phyloP scores from a whole-genome alignment of 2,329 filamentous ascomycete species.

The Aspergillus fischeri region DNA sequence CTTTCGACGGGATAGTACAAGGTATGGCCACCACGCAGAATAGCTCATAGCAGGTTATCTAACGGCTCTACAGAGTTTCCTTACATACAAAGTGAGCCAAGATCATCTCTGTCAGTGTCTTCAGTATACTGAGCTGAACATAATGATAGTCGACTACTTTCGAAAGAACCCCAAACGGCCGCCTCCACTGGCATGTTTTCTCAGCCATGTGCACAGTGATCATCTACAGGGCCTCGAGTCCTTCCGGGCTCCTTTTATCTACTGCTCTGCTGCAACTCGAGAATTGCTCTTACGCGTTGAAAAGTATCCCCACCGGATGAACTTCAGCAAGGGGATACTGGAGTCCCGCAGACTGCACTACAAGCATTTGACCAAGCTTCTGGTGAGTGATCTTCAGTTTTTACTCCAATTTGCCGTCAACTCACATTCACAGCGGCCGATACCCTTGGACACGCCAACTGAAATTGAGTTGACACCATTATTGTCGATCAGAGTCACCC shows the following conservation, averaged over 20 bases:
- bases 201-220: constrained; percentile 90
- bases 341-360: constrained; percentile 73
- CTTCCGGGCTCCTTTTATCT: constrained; percentile 75
- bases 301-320: constrained; percentile 73
- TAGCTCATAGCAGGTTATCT: constrained; percentile 3
- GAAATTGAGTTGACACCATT: constrained; percentile 68
- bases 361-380: constrained; percentile 65
- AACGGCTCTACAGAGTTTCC: constrained; percentile 61
- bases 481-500: constrained; percentile 69
- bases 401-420: neutral
- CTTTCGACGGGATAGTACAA: constrained; percentile 65
- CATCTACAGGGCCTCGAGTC: constrained; percentile 78
- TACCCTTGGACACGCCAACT: constrained; percentile 78
- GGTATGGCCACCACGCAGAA: constrained; percentile 22
- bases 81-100: constrained; percentile 60
- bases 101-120: constrained; percentile 3
- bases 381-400: constrained; percentile 43
- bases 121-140: constrained; percentile 8
- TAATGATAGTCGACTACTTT: constrained; percentile 71
- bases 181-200: constrained; percentile 75
- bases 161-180: constrained; percentile 51
- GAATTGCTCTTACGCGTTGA: constrained; percentile 77
- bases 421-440: constrained; percentile 55
- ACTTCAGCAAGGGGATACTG: constrained; percentile 71
- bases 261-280: constrained; percentile 79